A percentile compares a stretch with the other conserved stretches of the same genome.
Conservation (phyloP, 202 grass and related monocot genomes). For the Panicum virgatum region DNA sequence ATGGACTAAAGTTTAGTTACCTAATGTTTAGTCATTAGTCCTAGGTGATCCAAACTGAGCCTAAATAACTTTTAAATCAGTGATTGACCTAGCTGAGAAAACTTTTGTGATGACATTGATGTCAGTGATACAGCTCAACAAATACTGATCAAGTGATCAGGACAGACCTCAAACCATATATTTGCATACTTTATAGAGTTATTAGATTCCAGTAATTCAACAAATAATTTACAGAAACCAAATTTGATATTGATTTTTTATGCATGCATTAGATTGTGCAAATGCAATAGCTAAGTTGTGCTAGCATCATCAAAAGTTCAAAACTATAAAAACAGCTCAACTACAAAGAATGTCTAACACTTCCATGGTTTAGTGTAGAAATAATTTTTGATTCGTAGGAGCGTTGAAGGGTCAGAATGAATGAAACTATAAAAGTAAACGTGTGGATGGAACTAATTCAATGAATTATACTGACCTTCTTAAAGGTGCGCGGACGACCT, state of each 20-base stretch:
- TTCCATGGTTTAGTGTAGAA: not conserved
- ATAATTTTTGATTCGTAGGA: not conserved
- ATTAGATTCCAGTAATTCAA: not conserved
- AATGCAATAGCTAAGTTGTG: not conserved
- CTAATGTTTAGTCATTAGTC: no score
- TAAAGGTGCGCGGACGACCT: slow-evolving; percentile 81
- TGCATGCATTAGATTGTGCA: slow-evolving; percentile 2
- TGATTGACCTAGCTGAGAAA: not conserved
- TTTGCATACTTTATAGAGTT: not conserved
- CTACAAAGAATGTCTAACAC: not conserved
- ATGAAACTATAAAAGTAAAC: not conserved
- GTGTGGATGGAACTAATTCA: slow-evolving; percentile 1
- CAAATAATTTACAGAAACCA: not conserved
- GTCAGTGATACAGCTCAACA: not conserved
- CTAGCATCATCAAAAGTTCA: slow-evolving; percentile 3
- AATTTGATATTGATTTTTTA: not conserved
- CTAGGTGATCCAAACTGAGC: no score
- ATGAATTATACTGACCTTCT: slow-evolving; percentile 53
- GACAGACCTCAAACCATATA: not conserved
- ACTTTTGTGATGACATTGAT: not conserved
- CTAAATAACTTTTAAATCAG: not conserved
- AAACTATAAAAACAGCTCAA: not conserved
- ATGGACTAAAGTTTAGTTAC: no score
- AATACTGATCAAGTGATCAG: no score
- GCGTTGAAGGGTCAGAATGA: not conserved